Percentiles rank a stretch among this genome's conserved stretches.
Conservation (phyloP, 139 green algal genomes). For the Chara braunii region DNA sequence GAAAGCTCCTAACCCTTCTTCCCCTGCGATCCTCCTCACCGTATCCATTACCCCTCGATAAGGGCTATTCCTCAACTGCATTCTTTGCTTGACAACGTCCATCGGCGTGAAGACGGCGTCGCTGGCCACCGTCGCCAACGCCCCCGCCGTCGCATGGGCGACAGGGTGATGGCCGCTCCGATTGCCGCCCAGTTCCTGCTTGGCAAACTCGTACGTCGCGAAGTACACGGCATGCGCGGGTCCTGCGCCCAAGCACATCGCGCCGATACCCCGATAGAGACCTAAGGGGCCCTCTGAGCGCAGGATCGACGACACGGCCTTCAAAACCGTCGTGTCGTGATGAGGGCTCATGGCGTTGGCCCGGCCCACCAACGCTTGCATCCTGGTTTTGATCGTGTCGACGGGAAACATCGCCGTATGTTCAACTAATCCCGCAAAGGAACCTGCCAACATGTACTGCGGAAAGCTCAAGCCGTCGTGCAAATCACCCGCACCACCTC, state of each 20-base stretch:
- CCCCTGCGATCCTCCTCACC: no score
- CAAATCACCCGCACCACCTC: no score
- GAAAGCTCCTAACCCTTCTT: slow-evolving; percentile 73
- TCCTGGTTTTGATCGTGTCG: slow-evolving; percentile 95
- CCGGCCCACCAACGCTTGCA: slow-evolving; percentile 84
- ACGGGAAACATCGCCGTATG: slow-evolving; percentile 93
- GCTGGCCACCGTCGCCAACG: slow-evolving; percentile 72
- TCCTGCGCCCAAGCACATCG: slow-evolving; percentile 48
- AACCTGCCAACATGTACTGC: slow-evolving; percentile 27
- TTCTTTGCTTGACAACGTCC: slow-evolving; percentile 82
- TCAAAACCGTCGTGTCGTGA: slow-evolving; percentile 7
- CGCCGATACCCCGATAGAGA: slow-evolving; percentile 41
- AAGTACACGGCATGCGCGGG: slow-evolving; percentile 94
- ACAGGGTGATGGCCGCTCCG: not conserved
- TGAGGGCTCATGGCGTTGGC: not conserved
- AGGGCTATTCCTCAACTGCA: slow-evolving; percentile 56
- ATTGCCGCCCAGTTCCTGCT: slow-evolving; percentile 49
- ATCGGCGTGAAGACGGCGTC: slow-evolving; percentile 81
- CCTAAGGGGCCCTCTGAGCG: slow-evolving; percentile 4
- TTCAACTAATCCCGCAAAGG: slow-evolving; percentile 69
- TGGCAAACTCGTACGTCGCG: slow-evolving; percentile 79
- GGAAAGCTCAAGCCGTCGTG: slow-evolving; percentile 19
- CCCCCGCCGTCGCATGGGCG: slow-evolving; percentile 53
- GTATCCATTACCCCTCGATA: slow-evolving; percentile 30
- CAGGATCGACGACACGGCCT: slow-evolving; percentile 31